These are phyloP conservation scores for Chaetoscypha palmicola DNA, from an alignment of 2,329 filamentous ascomycete species.

Conservation along the genomic window DNA sequence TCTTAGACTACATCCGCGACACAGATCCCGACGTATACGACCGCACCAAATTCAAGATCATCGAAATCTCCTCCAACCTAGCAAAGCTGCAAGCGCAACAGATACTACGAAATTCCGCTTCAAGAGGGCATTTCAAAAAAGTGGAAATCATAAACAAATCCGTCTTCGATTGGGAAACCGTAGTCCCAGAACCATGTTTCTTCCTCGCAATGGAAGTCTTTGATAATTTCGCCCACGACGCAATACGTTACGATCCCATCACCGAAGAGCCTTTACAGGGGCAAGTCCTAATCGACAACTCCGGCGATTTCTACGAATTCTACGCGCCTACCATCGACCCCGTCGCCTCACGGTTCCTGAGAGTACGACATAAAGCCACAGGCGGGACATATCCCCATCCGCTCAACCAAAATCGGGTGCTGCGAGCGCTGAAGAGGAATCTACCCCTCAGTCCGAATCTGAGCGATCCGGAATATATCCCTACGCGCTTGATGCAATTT, in stretches of 20 bases:
- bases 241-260: constrained; percentile 77
- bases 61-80: constrained; percentile 83
- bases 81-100: constrained; percentile 71
- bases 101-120: constrained; percentile 57
- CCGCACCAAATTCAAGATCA: constrained; percentile 88
- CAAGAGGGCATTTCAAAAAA: constrained; percentile 70
- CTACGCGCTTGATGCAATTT: constrained; percentile 92
- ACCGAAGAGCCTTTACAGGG: constrained; percentile 83
- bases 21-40: constrained; percentile 87
- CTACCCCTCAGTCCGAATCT: constrained; percentile 70
- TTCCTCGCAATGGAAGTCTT: constrained; percentile 98
- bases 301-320: constrained; percentile 92
- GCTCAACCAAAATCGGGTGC: constrained; percentile 47
- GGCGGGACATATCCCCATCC: constrained; percentile 52
- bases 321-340: constrained; percentile 78
- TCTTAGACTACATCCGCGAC: constrained; percentile 90
- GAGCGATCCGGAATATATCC: constrained; percentile 83
- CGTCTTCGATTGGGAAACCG: constrained; percentile 87
- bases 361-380: constrained; percentile 73
- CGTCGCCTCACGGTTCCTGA: constrained; percentile 72
- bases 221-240: constrained; percentile 96
- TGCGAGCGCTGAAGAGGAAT: constrained; percentile 55
- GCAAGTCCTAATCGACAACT: constrained; percentile 73
- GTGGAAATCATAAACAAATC: constrained; percentile 93
- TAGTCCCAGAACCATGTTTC: constrained; percentile 90